Conservation (phyloP, 495 filamentous ascomycete species). For the Neurospora sp. region DNA sequence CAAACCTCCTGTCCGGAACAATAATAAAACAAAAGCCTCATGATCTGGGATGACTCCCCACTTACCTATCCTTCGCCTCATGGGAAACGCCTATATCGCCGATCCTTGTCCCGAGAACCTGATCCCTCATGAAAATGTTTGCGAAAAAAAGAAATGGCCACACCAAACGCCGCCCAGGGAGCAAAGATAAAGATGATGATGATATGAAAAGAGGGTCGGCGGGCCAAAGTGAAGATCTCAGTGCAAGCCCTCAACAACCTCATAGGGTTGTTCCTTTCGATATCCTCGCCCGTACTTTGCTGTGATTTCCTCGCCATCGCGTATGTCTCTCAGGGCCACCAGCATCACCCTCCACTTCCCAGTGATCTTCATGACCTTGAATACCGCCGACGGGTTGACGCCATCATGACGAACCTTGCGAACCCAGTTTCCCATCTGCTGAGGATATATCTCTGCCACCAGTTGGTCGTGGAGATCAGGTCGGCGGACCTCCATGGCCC, state of each 20-base stretch:
- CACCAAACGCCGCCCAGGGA: neutral
- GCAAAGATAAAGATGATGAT: neutral
- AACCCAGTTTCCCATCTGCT: conserved; percentile 21
- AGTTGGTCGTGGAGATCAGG: conserved; percentile 14
- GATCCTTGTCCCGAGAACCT: neutral
- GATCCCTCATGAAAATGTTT: neutral
- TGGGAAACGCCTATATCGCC: neutral
- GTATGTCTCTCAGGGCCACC: conserved; percentile 12
- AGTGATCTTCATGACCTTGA: conserved; percentile 14
- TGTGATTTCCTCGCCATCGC: conserved; percentile 20
- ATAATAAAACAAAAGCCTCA: neutral
- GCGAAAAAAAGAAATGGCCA: neutral
- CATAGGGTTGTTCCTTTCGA: conserved; percentile 9
- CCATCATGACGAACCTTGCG: conserved; percentile 18
- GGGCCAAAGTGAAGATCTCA: neutral
- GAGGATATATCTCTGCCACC: conserved; percentile 20
- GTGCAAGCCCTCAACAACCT: conserved; percentile 13
- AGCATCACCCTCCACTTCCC: conserved; percentile 19
- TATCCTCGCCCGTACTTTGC: conserved; percentile 17
- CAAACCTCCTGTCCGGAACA: neutral
- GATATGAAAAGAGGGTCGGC: neutral
- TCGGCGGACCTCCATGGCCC: conserved; percentile 15
- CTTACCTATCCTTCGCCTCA: neutral
- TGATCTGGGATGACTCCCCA: neutral
- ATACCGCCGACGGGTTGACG: conserved; percentile 10